phyloP scores from a whole-genome alignment of 2,329 filamentous ascomycete genomes.

The Pseudogymnoascus sp. region DNA sequence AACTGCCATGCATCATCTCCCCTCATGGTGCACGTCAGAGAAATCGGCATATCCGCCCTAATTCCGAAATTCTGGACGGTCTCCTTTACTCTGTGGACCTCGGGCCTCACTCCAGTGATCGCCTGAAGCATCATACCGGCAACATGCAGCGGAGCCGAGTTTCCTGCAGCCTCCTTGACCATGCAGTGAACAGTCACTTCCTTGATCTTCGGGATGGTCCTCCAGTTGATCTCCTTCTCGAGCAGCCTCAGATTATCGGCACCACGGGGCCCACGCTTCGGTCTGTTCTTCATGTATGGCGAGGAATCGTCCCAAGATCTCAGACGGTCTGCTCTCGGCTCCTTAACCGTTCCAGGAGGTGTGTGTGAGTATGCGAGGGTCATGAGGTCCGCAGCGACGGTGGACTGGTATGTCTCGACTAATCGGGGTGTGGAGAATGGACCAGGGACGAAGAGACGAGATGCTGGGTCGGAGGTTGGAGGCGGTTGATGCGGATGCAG shows the following conservation, averaged over 20 bases:
- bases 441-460: conserved; percentile 80
- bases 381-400: conserved; percentile 79
- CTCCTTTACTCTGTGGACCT: conserved; percentile 59
- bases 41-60: conserved; percentile 59
- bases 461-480: conserved; percentile 75
- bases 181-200: conserved; percentile 74
- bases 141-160: conserved; percentile 70
- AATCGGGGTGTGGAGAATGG: conserved; percentile 84
- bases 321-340: conserved; percentile 55
- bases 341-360: conserved; percentile 63
- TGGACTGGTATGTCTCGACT: conserved; percentile 82
- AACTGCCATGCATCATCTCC: conserved; percentile 86
- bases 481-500: conserved; percentile 89
- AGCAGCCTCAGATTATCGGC: conserved; percentile 62
- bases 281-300: conserved; percentile 89
- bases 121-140: conserved; percentile 78
- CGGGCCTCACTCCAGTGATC: conserved; percentile 69
- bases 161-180: conserved; percentile 58
- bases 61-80: conserved; percentile 71
- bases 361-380: conserved; percentile 81
- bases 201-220: conserved; percentile 75
- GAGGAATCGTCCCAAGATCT: conserved; percentile 83
- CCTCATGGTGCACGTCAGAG: conserved; percentile 68
- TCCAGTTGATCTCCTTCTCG: conserved; percentile 68
- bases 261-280: conserved; percentile 76